These are phyloP conservation scores for Yamadazyma philogaea DNA, from an alignment of 805 yeast genomes.

Conservation along the genomic window DNA sequence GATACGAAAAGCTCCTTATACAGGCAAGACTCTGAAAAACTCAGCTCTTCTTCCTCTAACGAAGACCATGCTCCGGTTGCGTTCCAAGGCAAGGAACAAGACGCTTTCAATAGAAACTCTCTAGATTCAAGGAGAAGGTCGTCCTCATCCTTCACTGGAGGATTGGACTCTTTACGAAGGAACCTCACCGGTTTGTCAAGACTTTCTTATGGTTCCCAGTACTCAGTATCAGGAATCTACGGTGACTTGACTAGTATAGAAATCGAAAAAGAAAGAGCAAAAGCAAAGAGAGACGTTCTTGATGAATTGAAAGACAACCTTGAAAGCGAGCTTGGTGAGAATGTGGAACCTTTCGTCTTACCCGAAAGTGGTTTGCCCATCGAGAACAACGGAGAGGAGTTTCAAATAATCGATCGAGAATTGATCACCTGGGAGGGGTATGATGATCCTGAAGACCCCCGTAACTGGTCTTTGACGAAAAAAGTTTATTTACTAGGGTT, in stretches of 20 bases:
- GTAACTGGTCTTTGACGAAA: slow-evolving; percentile 50
- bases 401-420: slow-evolving; percentile 56
- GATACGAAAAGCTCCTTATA: slow-evolving; percentile 8
- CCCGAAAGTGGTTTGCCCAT: slow-evolving; percentile 30
- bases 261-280: slow-evolving; percentile 28
- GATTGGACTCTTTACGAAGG: slow-evolving; percentile 19
- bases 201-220: slow-evolving; percentile 12
- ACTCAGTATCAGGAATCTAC: slow-evolving; percentile 28
- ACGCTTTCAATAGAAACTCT: background rate
- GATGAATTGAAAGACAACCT: slow-evolving; percentile 21
- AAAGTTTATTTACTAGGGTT: slow-evolving; percentile 45
- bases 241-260: slow-evolving; percentile 30
- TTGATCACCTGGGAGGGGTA: slow-evolving; percentile 65
- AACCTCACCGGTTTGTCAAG: slow-evolving; percentile 15
- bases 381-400: slow-evolving; percentile 51
- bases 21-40: slow-evolving; percentile 6
- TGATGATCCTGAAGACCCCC: slow-evolving; percentile 60
- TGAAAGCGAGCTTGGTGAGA: slow-evolving; percentile 15
- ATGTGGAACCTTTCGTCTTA: slow-evolving; percentile 15
- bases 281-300: slow-evolving; percentile 30
- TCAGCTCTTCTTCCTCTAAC: slow-evolving; percentile 7
- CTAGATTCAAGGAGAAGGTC: slow-evolving; percentile 17
- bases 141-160: slow-evolving; percentile 13
- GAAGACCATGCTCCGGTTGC: slow-evolving; percentile 9
- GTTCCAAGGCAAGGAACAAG: slow-evolving; percentile 11